Percentiles rank a stretch among this genome's conserved stretches.
Evolutionary conservation across 169 alveolate genomes (phyloP).

Genomic region (Plasmodium vinckei): DNA sequence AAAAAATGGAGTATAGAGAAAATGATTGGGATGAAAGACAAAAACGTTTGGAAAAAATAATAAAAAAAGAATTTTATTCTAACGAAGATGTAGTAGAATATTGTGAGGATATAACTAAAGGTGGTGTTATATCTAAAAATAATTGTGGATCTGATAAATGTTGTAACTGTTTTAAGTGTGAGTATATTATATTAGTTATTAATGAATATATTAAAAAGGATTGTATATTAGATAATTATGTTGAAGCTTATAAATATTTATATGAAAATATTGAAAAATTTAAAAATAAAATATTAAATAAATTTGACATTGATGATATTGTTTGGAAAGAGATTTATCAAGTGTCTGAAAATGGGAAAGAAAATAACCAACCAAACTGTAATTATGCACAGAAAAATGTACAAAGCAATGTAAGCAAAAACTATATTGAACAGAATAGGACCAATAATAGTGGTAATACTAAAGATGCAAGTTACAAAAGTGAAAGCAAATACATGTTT

Average conservation of each 20-base stretch:
- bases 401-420: neutral
- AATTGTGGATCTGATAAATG: neutral
- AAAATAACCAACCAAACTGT: neutral
- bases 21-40: constrained; percentile 52
- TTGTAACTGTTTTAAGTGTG: constrained; percentile 34
- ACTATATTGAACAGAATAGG: neutral
- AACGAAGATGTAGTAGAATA: constrained; percentile 1
- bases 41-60: constrained; percentile 40
- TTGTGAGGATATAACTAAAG: constrained; percentile 15
- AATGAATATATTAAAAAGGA: constrained; percentile 69
- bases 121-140: constrained; percentile 42
- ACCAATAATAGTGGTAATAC: neutral
- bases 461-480: neutral
- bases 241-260: constrained; percentile 34
- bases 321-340: constrained; percentile 15
- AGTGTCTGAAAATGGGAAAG: neutral
- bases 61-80: constrained; percentile 46
- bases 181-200: constrained; percentile 38
- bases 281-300: constrained; percentile 15
- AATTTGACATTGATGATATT: constrained; percentile 43
- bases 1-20: constrained; percentile 6
- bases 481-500: constrained; percentile 15
- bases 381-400: neutral
- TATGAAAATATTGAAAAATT: constrained; percentile 48
- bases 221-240: constrained; percentile 37